Evolutionary conservation across 1,284 basidiomycete genomes (phyloP).

Genomic region (Kalmanozyma brasiliensis): DNA sequence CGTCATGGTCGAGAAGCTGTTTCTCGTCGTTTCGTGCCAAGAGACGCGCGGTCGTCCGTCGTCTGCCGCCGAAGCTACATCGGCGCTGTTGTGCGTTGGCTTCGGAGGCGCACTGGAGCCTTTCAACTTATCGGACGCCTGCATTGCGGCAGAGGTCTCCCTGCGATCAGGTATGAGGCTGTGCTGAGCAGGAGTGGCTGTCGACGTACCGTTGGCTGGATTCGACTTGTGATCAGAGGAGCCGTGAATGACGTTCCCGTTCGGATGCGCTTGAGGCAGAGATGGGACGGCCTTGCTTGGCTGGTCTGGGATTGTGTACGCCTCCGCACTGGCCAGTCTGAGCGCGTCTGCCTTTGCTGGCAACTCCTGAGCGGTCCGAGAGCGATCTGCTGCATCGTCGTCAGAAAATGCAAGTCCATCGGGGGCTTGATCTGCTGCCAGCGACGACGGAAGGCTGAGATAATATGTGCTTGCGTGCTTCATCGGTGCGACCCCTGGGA

Average conservation of each 20-base stretch:
- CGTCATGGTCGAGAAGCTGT: slow-evolving; percentile 1
- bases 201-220: no score
- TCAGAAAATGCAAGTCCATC: not conserved
- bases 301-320: slow-evolving; percentile 28
- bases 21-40: slow-evolving; percentile 21
- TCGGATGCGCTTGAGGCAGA: not conserved
- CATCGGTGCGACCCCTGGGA: not conserved
- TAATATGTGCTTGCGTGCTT: slow-evolving; percentile 6
- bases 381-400: not conserved
- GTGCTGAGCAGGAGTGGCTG: no score
- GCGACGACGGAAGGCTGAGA: slow-evolving; percentile 28
- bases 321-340: slow-evolving; percentile 11
- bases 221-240: no score
- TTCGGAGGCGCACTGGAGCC: not conserved
- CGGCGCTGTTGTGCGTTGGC: not conserved
- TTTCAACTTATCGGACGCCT: no score
- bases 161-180: no score
- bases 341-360: not conserved
- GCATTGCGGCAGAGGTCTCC: no score
- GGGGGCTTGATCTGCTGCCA: not conserved
- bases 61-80: not conserved
- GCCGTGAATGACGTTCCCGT: no score
- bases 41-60: slow-evolving; percentile 35
- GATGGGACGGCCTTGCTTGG: not conserved
- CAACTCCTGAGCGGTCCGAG: not conserved